phyloP scores from a whole-genome alignment of 306 rosid genomes.

The Dalbergia oliveri region DNA sequence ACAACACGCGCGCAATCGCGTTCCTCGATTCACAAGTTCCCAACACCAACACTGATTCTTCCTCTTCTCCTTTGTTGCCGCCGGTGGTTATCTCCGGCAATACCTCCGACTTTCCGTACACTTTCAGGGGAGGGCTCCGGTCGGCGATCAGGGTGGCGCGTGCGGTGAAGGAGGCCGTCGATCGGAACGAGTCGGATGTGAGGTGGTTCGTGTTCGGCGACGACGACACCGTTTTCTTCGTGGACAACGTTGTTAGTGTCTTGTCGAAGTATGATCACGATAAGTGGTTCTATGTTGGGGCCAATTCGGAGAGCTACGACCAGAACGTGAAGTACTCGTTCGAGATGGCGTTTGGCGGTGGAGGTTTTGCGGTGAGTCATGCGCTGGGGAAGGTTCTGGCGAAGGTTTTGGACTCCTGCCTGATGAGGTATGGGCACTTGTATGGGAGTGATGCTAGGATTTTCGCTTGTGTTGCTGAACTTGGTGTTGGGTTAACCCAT shows the following conservation, averaged over 20 bases:
- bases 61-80: conserved; percentile 31
- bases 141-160: conserved; percentile 95
- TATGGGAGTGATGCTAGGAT: conserved; percentile 93
- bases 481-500: conserved; percentile 80
- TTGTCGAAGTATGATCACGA: conserved; percentile 78
- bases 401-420: conserved; percentile 83
- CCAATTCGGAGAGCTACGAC: conserved; percentile 80
- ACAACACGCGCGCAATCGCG: conserved; percentile 68
- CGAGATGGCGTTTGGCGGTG: conserved; percentile 96
- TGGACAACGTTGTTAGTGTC: conserved; percentile 74
- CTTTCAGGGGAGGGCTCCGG: conserved; percentile 70
- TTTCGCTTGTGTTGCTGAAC: conserved; percentile 85
- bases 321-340: conserved; percentile 78
- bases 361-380: conserved; percentile 82
- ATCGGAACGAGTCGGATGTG: conserved; percentile 69
- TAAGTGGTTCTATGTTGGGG: conserved; percentile 78
- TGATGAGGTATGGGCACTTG: conserved; percentile 79
- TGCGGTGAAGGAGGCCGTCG: conserved; percentile 78
- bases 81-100: conserved; percentile 68
- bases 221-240: conserved; percentile 89
- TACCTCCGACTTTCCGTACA: conserved; percentile 71
- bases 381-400: conserved; percentile 80
- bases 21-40: conserved; percentile 63
- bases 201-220: conserved; percentile 97
- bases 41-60: background rate